Evolutionary conservation across 345 rosid genomes (phyloP).

Genomic region (Populus euphratica): DNA sequence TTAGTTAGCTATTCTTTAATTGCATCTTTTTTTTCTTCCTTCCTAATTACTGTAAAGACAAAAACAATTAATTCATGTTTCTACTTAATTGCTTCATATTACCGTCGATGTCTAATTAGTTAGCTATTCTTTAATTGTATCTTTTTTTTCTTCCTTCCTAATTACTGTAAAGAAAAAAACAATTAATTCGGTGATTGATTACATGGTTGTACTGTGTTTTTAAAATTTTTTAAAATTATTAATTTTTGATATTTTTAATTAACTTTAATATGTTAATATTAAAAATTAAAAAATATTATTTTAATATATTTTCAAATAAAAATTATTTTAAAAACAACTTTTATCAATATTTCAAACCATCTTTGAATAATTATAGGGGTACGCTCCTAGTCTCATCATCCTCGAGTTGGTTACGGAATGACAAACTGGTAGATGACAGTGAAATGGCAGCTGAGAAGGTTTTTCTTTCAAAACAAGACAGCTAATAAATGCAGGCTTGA

Average conservation of each 20-base stretch:
- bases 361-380: not conserved
- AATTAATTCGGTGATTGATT: not conserved
- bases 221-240: too few relatives aligned
- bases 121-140: not conserved
- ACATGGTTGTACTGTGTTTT: too few relatives aligned
- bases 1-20: not conserved
- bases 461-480: not conserved
- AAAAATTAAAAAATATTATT: too few relatives aligned
- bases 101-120: not conserved
- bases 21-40: not conserved
- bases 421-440: not conserved
- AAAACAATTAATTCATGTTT: not conserved
- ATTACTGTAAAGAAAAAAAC: not conserved
- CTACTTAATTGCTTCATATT: not conserved
- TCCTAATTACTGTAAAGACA: not conserved
- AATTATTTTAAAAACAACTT: too few relatives aligned
- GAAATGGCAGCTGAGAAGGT: not conserved
- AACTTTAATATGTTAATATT: too few relatives aligned
- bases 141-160: not conserved
- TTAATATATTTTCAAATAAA: too few relatives aligned
- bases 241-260: too few relatives aligned
- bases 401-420: not conserved
- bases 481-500: not conserved
- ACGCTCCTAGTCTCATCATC: not conserved
- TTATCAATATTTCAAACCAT: too few relatives aligned